Evolutionary conservation across 2,329 filamentous ascomycete genomes (phyloP), one percentile per base, ranked within the genome.

Genomic region (Trichophyton mentagrophytes): DNA sequence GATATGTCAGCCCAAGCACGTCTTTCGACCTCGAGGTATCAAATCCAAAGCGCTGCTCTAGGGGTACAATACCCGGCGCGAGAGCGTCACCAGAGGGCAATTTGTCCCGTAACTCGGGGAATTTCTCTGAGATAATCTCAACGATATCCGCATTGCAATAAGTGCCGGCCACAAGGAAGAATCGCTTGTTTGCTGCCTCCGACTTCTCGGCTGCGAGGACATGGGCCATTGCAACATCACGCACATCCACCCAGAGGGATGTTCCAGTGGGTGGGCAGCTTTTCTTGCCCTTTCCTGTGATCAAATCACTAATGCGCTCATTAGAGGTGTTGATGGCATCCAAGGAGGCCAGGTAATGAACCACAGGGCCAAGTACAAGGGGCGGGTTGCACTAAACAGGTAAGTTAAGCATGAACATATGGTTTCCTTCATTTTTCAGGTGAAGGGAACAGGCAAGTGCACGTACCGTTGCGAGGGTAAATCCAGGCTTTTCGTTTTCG

Each of bases 241-340:
- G 74, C 15, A 79, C 77, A 72, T 78, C 69, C 1, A 85, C 81
- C 75, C 82, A 87, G 0, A 84, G 74, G 67, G 76, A 84, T 0
- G 79, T 79, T 0, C 79, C 80, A 0, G 83, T 86, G 0, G 82
- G 77, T 0, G 80, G 77, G 8, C 87, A 78, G 27, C 78, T 76
- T 1, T 80, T 74, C 64, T 82, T 84, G 3, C 38, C 59, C 62
- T 82, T 80, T 17, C 87, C 87, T 5, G 78, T 79, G n/a, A 86
- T 78, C 58, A 88, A 73, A 63, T 85, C 79, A 7, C 82, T 76
- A 60, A 89, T 79, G 20, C 85, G 81, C 65, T 84, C 79, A 70
- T 90, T 90, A 13, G 85, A 88, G 1, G 86, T 88, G 74, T 90
- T 91, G 63, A 90, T 75, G 1, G 75, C 75, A n/a, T 83, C 80